Conservation (phyloP, 805 yeast genomes). For the Blastobotrys americana region DNA sequence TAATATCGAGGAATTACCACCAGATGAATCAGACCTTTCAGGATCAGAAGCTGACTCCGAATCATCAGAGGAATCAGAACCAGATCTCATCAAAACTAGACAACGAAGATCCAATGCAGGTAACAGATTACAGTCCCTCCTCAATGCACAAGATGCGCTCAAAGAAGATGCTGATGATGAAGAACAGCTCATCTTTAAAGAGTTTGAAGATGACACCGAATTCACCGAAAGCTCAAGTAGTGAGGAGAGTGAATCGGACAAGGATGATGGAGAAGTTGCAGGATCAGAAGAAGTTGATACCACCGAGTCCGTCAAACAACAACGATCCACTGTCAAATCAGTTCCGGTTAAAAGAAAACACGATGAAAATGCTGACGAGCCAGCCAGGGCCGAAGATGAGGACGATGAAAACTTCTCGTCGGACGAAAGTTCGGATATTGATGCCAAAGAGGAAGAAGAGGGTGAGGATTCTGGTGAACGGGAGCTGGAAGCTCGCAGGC, state of each 20-base stretch:
- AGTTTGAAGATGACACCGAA: conserved; percentile 38
- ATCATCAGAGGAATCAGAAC: not conserved
- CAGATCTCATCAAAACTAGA: conserved; percentile 59
- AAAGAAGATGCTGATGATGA: conserved; percentile 39
- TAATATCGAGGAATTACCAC: too few species aligned
- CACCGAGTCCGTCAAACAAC: conserved; percentile 6
- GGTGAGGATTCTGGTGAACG: conserved; percentile 65
- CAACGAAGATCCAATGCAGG: conserved; percentile 86
- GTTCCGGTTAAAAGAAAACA: conserved; percentile 15
- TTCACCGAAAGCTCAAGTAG: conserved; percentile 29
- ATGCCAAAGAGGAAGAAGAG: conserved; percentile 41
- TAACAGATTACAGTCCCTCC: conserved; percentile 61
- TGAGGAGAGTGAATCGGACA: conserved; percentile 26
- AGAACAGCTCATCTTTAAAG: conserved; percentile 50
- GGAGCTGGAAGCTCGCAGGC: conserved; percentile 43
- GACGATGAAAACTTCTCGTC: conserved; percentile 44
- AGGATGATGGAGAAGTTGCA: conserved; percentile 18
- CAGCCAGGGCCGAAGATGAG: conserved; percentile 17
- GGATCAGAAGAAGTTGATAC: conserved; percentile 23
- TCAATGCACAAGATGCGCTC: conserved; percentile 61
- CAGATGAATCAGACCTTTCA: too few species aligned
- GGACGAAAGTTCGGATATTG: conserved; percentile 36
- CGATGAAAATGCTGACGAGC: conserved; percentile 9
- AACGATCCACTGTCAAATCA: conserved; percentile 3
- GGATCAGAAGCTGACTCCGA: conserved; percentile 1